phyloP scores from a whole-genome alignment of 345 rosid species.

The Salix caprea region DNA sequence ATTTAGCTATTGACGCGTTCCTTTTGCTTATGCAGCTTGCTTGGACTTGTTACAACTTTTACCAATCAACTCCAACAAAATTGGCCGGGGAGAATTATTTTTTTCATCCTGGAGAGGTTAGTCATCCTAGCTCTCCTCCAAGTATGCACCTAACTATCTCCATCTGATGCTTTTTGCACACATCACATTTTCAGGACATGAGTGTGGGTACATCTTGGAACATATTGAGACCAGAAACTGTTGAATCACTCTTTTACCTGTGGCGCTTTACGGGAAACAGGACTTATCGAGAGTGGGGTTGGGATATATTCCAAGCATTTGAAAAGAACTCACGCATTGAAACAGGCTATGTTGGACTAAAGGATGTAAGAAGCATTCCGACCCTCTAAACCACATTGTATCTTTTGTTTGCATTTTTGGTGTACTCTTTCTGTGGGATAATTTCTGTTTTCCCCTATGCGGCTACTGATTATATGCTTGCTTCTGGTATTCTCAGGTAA shows the following conservation, averaged over 20 bases:
- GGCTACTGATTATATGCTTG: not conserved
- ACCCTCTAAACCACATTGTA: not conserved
- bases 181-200: conserved; percentile 64
- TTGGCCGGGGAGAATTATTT: conserved; percentile 96
- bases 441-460: not conserved
- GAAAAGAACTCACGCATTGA: conserved; percentile 84
- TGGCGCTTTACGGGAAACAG: conserved; percentile 94
- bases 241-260: conserved; percentile 90
- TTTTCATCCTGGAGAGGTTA: conserved; percentile 68
- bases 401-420: not conserved
- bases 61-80: conserved; percentile 87
- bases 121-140: not conserved
- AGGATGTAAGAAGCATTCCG: conserved; percentile 55
- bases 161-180: not conserved
- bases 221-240: conserved; percentile 89
- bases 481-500: conserved; percentile 48
- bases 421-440: not conserved
- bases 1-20: not conserved
- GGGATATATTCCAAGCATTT: conserved; percentile 95
- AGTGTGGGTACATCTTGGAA: conserved; percentile 97
- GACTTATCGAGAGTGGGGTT: conserved; percentile 98
- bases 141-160: not conserved
- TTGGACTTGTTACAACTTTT: conserved; percentile 97
- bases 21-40: conserved; percentile 62
- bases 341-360: conserved; percentile 88